Base-by-base conservation (phyloP, 176 grass and related monocot species). In the Triticum dicoccoides region DNA sequence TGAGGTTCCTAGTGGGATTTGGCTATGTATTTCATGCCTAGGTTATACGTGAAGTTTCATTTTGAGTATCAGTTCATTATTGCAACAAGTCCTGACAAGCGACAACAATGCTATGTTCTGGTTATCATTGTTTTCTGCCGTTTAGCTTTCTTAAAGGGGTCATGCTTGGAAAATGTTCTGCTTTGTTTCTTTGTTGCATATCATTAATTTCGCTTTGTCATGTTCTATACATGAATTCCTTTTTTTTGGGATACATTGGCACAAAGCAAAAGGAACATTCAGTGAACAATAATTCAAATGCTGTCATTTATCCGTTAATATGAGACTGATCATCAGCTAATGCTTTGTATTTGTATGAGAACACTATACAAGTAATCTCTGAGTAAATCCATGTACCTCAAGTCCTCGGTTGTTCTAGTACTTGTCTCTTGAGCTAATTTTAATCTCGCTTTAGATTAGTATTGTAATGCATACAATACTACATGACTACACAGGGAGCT, bases 31-130 rank as follows among this genome's bases (percentile, higher is more conserved):
- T 86, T 29, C 2, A 1, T 35, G 76, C 73, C 69, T 61, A 11
- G 65, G 86, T 90, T 78, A 17, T 71, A 78, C 37, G 23, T 72
- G 8, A 82, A 78, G 42, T 54, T 49, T 44, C 68, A 73, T 80
- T 71, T 80, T 27, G 76, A 51, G 67, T 80, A 70, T 20, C 21
- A 39, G n/a, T 77, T 11, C 24, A 8, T n/a, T 56, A 24, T 10
- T 64, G 34, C 61, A 65, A 80, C 41, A 54, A 73, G 51, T 69
- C 15, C 32, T 3, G 23, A 14, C 5, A 78, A 10, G 8, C 10
- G 68, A 9, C 23, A 34, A 52, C 18, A 41, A 44, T 83, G 82
- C 73, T 42, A 27, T 68, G 68, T 74, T 85, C 87, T 89, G 70
- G 3, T 35, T 63, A 76, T 51, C 3, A 21, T 82, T 52, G 5